Evolutionary conservation across 768 basidiomycete genomes (phyloP).

Genomic region (Kwoniella mangroviensis): DNA sequence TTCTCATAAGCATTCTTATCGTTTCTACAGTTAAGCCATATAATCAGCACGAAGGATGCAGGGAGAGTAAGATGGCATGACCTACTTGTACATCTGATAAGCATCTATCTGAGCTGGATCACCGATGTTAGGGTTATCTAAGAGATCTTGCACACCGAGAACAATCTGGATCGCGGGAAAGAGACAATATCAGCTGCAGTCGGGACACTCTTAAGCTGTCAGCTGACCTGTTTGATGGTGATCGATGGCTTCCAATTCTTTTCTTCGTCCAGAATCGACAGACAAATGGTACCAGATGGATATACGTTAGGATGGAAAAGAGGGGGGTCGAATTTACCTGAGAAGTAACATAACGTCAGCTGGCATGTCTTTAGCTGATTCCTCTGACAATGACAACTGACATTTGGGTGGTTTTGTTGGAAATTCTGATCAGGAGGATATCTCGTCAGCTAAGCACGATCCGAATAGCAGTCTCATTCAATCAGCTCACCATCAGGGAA

Average conservation of each 20-base stretch:
- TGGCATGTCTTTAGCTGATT: background rate
- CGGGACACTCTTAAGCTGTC: background rate
- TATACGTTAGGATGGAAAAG: conserved; percentile 99
- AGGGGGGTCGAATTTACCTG: conserved; percentile 95
- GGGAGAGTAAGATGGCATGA: conserved; percentile 21
- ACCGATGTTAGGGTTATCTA: conserved; percentile 93
- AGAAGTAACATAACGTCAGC: conserved; percentile 7
- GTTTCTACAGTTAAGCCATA: conserved; percentile 65
- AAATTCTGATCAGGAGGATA: conserved; percentile 44
- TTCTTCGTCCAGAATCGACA: conserved; percentile 97
- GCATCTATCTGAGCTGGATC: conserved; percentile 99
- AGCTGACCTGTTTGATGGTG: conserved; percentile 90
- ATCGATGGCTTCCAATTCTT: conserved; percentile 99
- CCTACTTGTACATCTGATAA: conserved; percentile 98
- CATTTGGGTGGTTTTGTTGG: conserved; percentile 58
- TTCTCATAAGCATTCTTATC: conserved; percentile 91
- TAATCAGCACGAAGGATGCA: background rate
- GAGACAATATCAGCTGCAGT: background rate
- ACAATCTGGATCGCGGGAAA: conserved; percentile 68
- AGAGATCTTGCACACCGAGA: conserved; percentile 90
- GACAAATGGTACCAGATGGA: conserved; percentile 95
- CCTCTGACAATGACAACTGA: conserved; percentile 16
- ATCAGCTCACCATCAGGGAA: conserved; percentile 85
- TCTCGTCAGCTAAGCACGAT: background rate
- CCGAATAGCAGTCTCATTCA: background rate